Evolutionary conservation across 805 yeast species (phyloP).

Genomic region (Zygoascus bituminiphila): DNA sequence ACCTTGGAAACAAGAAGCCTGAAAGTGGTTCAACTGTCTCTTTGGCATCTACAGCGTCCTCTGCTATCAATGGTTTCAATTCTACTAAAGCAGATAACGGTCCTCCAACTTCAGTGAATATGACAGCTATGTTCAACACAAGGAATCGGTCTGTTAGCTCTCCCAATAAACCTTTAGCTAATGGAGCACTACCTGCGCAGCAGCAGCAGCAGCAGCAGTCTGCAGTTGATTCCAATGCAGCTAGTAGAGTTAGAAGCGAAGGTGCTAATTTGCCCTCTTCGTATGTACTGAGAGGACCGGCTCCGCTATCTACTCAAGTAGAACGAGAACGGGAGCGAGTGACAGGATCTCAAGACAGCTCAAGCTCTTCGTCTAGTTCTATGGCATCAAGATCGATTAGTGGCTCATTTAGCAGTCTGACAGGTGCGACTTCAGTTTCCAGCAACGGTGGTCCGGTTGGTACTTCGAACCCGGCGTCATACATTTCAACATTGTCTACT

Average conservation of each 20-base stretch:
- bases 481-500: constrained; percentile 11
- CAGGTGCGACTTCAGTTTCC: constrained; percentile 12
- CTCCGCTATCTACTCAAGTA: background rate
- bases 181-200: background rate
- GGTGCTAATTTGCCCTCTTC: constrained; percentile 3
- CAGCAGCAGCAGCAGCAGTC: background rate
- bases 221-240: background rate
- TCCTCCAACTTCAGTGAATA: background rate
- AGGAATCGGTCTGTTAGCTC: constrained; percentile 10
- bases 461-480: background rate
- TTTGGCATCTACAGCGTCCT: constrained; percentile 7
- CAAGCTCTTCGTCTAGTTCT: constrained; percentile 6
- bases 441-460: background rate
- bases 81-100: background rate
- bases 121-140: background rate
- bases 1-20: constrained; percentile 4
- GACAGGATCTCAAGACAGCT: constrained; percentile 10
- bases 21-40: constrained; percentile 5
- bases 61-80: background rate
- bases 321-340: constrained; percentile 2
- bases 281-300: background rate
- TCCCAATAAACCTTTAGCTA: constrained; percentile 6
- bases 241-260: constrained; percentile 15
- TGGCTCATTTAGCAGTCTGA: constrained; percentile 8
- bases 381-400: constrained; percentile 2